Evolutionary conservation across 2,329 filamentous ascomycete species (phyloP), one percentile per base, ranked within the genome.

Genomic region (Coccinonectria pachysandricola): DNA sequence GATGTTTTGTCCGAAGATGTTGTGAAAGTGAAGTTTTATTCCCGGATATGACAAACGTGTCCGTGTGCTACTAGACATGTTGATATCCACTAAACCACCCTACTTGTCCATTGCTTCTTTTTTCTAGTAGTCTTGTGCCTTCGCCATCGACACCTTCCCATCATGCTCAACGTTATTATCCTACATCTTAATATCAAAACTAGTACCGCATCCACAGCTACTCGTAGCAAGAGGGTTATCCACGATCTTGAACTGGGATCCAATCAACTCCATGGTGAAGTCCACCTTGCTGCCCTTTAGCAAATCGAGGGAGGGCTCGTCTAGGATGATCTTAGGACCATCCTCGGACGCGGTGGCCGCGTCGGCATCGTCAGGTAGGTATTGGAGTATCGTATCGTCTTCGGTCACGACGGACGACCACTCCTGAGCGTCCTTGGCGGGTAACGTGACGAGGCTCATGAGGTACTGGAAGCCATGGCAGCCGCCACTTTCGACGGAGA

Each of bases 401-500:
- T 86, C 77, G 14, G 70, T 53, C 6, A 68, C 42, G 5, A 49
- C 39, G 2, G 57, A 46, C 6, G 52, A 43, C 42, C 46, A 49
- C 15, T 56, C 45, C 4, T 51, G 43, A 1, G 51, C 35, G 10
- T 51, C 49, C 23, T 51, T 43, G 5, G 49, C 34, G 0, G 73
- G 73, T 1, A 79, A 57, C 1, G 71, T 73, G 3, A 84, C 79
- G 4, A 96, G 68, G 10, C 78, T 83, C 83, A 98, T 94, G 23
- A 93, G 62, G 51, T 98, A 98, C 53, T 98, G 91, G 55, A 98
- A 98, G 25, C 91, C 91, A 57, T 98, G 91, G 54, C 91, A 98
- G 30, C 91, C 91, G 37, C 91, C 91, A 30, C 80, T 85, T 49
- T 93, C 86, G 32, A 98, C 87, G 35, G 82, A 79, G 40, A 98